Percentiles rank a stretch among this genome's conserved stretches.
Conservation (phyloP, 2,329 filamentous ascomycete genomes). For the Colletotrichum gloeosporioides region DNA sequence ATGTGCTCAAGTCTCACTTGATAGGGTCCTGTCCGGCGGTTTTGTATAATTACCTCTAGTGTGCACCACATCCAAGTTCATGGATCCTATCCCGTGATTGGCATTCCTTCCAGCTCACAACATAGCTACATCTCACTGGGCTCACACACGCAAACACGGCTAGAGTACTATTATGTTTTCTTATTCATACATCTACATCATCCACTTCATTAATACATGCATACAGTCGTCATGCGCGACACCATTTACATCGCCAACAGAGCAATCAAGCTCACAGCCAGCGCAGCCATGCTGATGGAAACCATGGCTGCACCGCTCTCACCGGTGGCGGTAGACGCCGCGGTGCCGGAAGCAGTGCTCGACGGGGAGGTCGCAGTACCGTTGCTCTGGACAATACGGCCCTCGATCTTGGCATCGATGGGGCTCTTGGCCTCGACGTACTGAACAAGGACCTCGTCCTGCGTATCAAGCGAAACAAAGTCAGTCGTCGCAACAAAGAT, state of each 20-base stretch:
- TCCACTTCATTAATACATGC: neutral
- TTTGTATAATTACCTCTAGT: too few relatives aligned
- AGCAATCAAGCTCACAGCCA: neutral
- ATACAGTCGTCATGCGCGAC: neutral
- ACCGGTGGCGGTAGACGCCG: neutral
- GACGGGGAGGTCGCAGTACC: neutral
- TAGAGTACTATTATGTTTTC: neutral
- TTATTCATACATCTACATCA: constrained; percentile 6
- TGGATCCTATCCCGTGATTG: too few relatives aligned
- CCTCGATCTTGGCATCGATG: constrained; percentile 54
- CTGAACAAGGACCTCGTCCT: constrained; percentile 57
- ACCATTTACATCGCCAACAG: neutral
- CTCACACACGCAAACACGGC: neutral
- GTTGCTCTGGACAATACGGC: constrained; percentile 40
- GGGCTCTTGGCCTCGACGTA: constrained; percentile 57
- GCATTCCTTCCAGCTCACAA: too few relatives aligned
- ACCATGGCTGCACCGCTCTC: neutral
- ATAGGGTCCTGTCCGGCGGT: too few relatives aligned
- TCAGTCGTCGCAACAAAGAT: constrained; percentile 49
- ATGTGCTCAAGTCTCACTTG: too few relatives aligned
- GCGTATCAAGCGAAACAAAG: constrained; percentile 54
- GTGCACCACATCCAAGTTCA: too few relatives aligned
- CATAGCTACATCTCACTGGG: neutral
- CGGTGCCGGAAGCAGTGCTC: neutral
- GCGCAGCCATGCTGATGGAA: neutral